Percentiles rank a stretch among this genome's conserved stretches.
Conservation (phyloP, 495 filamentous ascomycete genomes). For the Aspergillus affinis region DNA sequence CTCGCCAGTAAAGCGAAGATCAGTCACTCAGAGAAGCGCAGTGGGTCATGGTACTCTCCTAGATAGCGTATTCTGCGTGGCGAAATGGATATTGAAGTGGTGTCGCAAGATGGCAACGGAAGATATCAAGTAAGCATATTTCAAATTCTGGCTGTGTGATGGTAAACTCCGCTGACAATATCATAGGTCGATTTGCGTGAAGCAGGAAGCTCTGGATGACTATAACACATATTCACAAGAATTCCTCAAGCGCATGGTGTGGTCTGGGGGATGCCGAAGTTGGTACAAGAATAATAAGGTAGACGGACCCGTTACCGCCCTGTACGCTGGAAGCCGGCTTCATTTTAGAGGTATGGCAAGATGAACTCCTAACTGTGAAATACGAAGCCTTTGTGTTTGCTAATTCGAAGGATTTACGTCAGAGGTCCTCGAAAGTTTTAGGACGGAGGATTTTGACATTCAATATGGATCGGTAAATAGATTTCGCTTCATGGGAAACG, state of each 20-base stretch:
- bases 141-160: neutral
- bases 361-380: too few relatives aligned
- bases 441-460: too few relatives aligned
- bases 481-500: too few relatives aligned
- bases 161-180: conserved; percentile 7
- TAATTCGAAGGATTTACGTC: too few relatives aligned
- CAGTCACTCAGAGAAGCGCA: conserved; percentile 14
- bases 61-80: conserved; percentile 21
- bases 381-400: too few relatives aligned
- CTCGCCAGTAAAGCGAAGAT: neutral
- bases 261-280: conserved; percentile 34
- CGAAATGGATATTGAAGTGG: conserved; percentile 45
- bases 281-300: neutral
- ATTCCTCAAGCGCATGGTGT: conserved; percentile 40
- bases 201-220: conserved; percentile 35
- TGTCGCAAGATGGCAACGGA: conserved; percentile 40
- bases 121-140: conserved; percentile 37
- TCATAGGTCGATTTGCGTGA: conserved; percentile 28
- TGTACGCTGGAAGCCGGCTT: conserved; percentile 1
- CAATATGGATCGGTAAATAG: too few relatives aligned
- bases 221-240: conserved; percentile 38
- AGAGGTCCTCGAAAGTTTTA: too few relatives aligned
- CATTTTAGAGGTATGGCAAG: neutral
- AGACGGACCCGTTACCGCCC: neutral
- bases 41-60: conserved; percentile 32